Base-by-base conservation (phyloP, 148 eudicot species). In the Nepenthes mirabilis region DNA sequence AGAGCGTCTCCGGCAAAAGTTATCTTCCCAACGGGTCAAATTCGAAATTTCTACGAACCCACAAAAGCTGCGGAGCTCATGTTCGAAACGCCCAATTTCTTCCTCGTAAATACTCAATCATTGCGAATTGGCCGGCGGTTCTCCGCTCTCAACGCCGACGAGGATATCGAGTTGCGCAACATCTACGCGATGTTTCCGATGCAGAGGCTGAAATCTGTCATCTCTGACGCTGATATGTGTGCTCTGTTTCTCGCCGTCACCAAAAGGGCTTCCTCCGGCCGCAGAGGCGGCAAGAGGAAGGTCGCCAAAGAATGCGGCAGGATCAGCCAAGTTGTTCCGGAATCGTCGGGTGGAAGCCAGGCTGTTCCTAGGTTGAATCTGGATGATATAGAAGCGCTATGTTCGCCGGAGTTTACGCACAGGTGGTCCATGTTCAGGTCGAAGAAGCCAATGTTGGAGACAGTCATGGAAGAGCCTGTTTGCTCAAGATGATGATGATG, bases 381-480 rank as follows among this genome's bases (percentile, higher is more conserved):
- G 78, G 77, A 70, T 32, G 83, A 66, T 10, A 55, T 84, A 33
- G 90, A 87, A 23, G 95, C 82, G 64, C 63, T 76, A 40, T 76
- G 72, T 35, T 43, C 65, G 58, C 59, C 75, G 60, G 98, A 82
- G 76, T 74, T 81, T 45, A 63, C 48, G 73, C 80, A 74, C 14
- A 65, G 95, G 67, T 12, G 74, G 74, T 80, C 87, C 2, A 43
- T 75, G 68, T 73, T 81, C 64, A 74, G 98, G 70, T 88, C 96
- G 2, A 93, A 80, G 94, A 86, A 82, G 75, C 98, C 98, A 3
- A 59, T 77, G 71, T 72, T 93, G 57, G 96, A 93, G 59, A 93
- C 98, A 1, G 88, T 93, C 43, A 82, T 65, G 10, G 98, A 93
- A 77, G 98, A 93, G 59, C 91, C 94, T 11, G 64, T 74, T 63